Evolutionary conservation across 2,329 filamentous ascomycete species (phyloP), one percentile per base, ranked within the genome.

Genomic region (Alternaria arborescens): DNA sequence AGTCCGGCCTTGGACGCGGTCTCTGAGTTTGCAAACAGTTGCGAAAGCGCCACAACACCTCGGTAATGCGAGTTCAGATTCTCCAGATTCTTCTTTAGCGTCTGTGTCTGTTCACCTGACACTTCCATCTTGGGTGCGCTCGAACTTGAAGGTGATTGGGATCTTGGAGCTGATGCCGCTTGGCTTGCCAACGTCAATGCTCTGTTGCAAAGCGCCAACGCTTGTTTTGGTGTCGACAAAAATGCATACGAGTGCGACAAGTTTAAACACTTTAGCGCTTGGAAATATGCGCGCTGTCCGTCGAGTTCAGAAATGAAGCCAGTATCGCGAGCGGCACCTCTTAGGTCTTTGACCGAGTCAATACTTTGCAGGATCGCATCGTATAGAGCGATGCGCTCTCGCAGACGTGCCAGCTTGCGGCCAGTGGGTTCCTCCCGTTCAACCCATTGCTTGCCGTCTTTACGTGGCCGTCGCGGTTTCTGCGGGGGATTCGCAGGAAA

Each of bases 301-400:
- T 92, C 88, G n/a, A 99, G 82, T 76, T 95, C 92, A 46, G 85
- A 81, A 5, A 93, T 84, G 66, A 99, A 91, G 16, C 82, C 83
- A 41, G 88, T 85, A 72, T 99, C 95, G 42, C 93, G 91, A 36
- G 93, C 93, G 18, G 97, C 91, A 78, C 95, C 95, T 3, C 93
- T 91, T 14, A 99, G 85, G 61, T 97, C 93, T 71, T 91, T 92
- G 77, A 97, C 89, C 5, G 93, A 92, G 67, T 97, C 91, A 61
- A 99, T 84, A 78, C 93, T 97, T 79, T 97, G 92, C 24, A 97
- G 81, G 8, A 91, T 96, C 24, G 93, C 92, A 76, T 97, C 93
- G 76, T 97, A 98, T 2, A 99, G 84, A 3, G 94, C 94, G 14
- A 92, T 88, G 71, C 92, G 90, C 77, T 98, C 94, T 73, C 93